Evolutionary conservation across 179 eudicot species (phyloP).

Genomic region (Spinacia oleracea): DNA sequence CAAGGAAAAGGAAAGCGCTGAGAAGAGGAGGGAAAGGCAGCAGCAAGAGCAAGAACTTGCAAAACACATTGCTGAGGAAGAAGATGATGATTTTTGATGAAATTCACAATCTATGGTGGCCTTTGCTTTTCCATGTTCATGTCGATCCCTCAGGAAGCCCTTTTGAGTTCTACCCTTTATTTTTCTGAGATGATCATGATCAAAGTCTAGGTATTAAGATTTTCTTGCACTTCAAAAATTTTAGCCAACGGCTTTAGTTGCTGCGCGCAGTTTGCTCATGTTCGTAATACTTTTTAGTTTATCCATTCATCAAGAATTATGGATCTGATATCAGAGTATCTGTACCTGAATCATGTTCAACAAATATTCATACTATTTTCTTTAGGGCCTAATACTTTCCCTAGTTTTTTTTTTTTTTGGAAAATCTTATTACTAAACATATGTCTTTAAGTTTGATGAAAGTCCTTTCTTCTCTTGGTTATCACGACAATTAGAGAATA

Average conservation of each 20-base stretch:
- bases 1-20: slow-evolving; percentile 94
- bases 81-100: slow-evolving; percentile 80
- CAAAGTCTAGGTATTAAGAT: slow-evolving; percentile 11
- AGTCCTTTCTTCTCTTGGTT: too few relatives aligned
- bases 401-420: neutral
- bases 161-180: neutral
- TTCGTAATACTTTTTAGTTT: slow-evolving; percentile 14
- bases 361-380: neutral
- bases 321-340: neutral
- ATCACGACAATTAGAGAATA: too few relatives aligned
- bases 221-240: neutral
- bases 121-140: neutral
- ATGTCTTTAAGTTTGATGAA: neutral
- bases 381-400: neutral
- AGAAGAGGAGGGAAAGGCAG: slow-evolving; percentile 97
- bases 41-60: slow-evolving; percentile 99
- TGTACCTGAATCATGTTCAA: slow-evolving; percentile 1
- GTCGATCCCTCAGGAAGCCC: neutral
- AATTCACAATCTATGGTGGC: neutral
- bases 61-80: slow-evolving; percentile 94
- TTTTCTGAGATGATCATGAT: neutral
- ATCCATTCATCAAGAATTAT: neutral
- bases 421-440: too few relatives aligned
- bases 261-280: slow-evolving; percentile 9
- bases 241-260: slow-evolving; percentile 14